Evolutionary conservation across 2,329 filamentous ascomycete genomes (phyloP).

Genomic region (Pestalotiopsis sp.): DNA sequence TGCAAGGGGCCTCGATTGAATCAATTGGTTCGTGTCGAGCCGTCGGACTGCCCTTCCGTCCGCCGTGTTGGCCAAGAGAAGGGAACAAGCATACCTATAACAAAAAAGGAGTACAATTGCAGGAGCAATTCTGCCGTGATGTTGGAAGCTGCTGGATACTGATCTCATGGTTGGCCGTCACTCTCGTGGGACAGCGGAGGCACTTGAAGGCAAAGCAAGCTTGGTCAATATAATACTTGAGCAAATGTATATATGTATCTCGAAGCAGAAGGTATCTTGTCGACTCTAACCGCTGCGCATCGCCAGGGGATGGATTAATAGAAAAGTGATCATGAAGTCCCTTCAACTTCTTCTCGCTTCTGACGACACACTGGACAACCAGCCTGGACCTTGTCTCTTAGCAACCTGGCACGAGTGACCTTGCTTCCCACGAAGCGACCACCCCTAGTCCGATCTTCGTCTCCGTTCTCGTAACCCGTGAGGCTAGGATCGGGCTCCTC

Average conservation of each 20-base stretch:
- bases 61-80: not conserved
- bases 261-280: not conserved
- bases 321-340: not conserved
- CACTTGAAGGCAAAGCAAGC: too few relatives aligned
- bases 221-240: too few relatives aligned
- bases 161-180: too few relatives aligned
- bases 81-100: too few relatives aligned
- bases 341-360: slow-evolving; percentile 30
- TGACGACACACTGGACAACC: slow-evolving; percentile 65
- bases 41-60: not conserved
- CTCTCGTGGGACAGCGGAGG: too few relatives aligned
- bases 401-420: slow-evolving; percentile 80
- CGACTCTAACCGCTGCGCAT: not conserved
- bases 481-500: slow-evolving; percentile 43
- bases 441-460: slow-evolving; percentile 43
- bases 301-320: not conserved
- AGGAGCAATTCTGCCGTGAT: too few relatives aligned
- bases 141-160: too few relatives aligned
- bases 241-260: too few relatives aligned
- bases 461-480: slow-evolving; percentile 45
- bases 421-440: slow-evolving; percentile 79
- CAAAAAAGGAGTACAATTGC: too few relatives aligned
- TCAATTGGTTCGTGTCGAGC: not conserved
- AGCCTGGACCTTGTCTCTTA: slow-evolving; percentile 70
- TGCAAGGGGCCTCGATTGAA: slow-evolving; percentile 1